A percentile compares a stretch with the other conserved stretches of the same genome.
Evolutionary conservation across 1,284 basidiomycete genomes (phyloP).

Genomic region (Trichosporon faecale): DNA sequence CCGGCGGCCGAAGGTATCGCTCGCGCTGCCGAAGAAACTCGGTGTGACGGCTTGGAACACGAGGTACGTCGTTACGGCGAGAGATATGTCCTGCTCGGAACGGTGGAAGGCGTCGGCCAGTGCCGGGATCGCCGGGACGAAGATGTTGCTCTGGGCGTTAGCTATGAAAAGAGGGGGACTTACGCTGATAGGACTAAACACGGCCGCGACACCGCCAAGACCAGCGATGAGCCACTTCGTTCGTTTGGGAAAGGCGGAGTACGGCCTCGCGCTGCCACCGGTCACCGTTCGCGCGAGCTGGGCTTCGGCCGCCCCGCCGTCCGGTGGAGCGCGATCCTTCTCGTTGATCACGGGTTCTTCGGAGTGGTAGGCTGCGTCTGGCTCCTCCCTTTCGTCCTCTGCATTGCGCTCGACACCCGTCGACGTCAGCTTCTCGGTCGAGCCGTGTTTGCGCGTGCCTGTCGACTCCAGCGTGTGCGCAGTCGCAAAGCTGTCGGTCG

Average conservation of each 20-base stretch:
- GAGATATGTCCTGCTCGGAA: constrained; percentile 40
- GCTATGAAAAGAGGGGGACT: constrained; percentile 8
- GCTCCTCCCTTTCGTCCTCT: background rate
- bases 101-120: constrained; percentile 38
- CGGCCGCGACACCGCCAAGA: constrained; percentile 33
- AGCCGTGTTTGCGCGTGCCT: background rate
- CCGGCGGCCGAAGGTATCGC: constrained; percentile 41
- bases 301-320: background rate
- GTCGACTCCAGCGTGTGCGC: background rate
- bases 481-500: background rate
- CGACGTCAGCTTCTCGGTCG: background rate
- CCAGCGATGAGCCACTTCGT: constrained; percentile 39
- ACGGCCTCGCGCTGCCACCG: constrained; percentile 26
- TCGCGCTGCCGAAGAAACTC: constrained; percentile 44
- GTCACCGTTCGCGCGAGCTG: constrained; percentile 19
- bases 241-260: constrained; percentile 36
- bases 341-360: background rate
- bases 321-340: background rate
- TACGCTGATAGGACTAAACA: constrained; percentile 35
- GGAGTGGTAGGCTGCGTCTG: background rate
- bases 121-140: constrained; percentile 31
- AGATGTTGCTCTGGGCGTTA: constrained; percentile 22
- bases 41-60: constrained; percentile 51
- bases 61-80: constrained; percentile 49
- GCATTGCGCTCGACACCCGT: background rate